These are phyloP conservation scores for Stagonosporopsis chrysanthemi DNA, from an alignment of 2,329 filamentous ascomycete genomes.

Conservation along the genomic window DNA sequence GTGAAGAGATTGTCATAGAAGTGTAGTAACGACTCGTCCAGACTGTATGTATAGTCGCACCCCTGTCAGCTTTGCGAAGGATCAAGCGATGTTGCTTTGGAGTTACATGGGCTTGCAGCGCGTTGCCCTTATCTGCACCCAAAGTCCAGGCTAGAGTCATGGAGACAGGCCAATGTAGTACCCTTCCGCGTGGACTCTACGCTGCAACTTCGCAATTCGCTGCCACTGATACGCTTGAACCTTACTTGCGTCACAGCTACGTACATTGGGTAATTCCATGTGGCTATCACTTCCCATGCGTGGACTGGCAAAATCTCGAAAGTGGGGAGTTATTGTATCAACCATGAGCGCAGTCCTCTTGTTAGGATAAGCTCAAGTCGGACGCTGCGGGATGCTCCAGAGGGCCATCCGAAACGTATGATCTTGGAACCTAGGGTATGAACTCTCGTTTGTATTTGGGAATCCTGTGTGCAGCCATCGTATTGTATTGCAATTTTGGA, in stretches of 20 bases:
- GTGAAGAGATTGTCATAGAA: background rate
- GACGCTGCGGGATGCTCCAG: background rate
- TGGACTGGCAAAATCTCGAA: constrained; percentile 18
- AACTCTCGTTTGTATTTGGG: background rate
- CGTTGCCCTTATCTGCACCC: constrained; percentile 18
- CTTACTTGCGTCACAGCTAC: constrained; percentile 13
- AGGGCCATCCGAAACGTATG: background rate
- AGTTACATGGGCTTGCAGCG: constrained; percentile 28
- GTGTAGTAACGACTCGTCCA: background rate
- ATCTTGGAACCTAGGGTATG: background rate
- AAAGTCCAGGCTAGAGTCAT: constrained; percentile 11
- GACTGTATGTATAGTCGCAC: constrained; percentile 21
- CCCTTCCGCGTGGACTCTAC: constrained; percentile 15
- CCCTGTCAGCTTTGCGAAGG: constrained; percentile 4
- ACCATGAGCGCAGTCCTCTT: constrained; percentile 6
- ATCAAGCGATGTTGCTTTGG: constrained; percentile 22
- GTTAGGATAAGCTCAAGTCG: constrained; percentile 3
- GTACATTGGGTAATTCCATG: background rate
- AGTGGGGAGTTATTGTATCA: constrained; percentile 21
- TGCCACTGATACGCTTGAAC: constrained; percentile 10
- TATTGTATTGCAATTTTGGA: background rate
- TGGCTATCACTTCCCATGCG: constrained; percentile 12
- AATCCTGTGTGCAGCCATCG: background rate
- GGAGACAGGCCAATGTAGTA: constrained; percentile 22
- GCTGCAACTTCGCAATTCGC: constrained; percentile 6